A percentile compares a stretch with the other conserved stretches of the same genome.
Conservation (phyloP, 331 rosid genomes). For the Malus hybrid region DNA sequence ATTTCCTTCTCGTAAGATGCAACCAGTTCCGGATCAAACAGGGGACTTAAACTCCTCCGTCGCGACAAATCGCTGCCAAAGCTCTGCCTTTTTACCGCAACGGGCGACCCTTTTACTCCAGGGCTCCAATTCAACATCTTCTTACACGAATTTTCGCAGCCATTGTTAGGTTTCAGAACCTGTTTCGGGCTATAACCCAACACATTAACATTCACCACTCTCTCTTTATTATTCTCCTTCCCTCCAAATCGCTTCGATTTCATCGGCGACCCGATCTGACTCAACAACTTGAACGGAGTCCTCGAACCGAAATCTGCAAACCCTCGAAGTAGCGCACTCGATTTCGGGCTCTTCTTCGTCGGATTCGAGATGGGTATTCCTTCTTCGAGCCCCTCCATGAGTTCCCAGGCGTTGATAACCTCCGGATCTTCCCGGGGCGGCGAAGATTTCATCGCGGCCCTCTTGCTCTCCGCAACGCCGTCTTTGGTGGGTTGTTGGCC, state of each 20-base stretch:
- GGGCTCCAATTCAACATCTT: slow-evolving; percentile 27
- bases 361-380: slow-evolving; percentile 41
- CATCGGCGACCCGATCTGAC: slow-evolving; percentile 66
- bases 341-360: slow-evolving; percentile 64
- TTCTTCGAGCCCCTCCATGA: slow-evolving; percentile 94
- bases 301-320: slow-evolving; percentile 38
- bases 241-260: slow-evolving; percentile 42
- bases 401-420: slow-evolving; percentile 85
- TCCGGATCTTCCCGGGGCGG: slow-evolving; percentile 45
- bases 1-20: slow-evolving; percentile 67
- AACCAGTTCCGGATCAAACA: slow-evolving; percentile 80
- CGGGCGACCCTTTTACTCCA: slow-evolving; percentile 49
- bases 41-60: slow-evolving; percentile 38
- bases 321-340: slow-evolving; percentile 58
- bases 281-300: slow-evolving; percentile 67
- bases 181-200: slow-evolving; percentile 62
- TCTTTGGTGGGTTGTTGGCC: slow-evolving; percentile 12
- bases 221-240: slow-evolving; percentile 67
- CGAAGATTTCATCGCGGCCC: slow-evolving; percentile 5
- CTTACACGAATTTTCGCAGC: slow-evolving; percentile 30
- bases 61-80: slow-evolving; percentile 34
- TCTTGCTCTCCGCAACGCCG: slow-evolving; percentile 21
- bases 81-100: slow-evolving; percentile 33
- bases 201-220: slow-evolving; percentile 27
- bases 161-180: slow-evolving; percentile 29